Base-by-base conservation (phyloP, 495 filamentous ascomycete genomes). In the Neurospora intermedia region DNA sequence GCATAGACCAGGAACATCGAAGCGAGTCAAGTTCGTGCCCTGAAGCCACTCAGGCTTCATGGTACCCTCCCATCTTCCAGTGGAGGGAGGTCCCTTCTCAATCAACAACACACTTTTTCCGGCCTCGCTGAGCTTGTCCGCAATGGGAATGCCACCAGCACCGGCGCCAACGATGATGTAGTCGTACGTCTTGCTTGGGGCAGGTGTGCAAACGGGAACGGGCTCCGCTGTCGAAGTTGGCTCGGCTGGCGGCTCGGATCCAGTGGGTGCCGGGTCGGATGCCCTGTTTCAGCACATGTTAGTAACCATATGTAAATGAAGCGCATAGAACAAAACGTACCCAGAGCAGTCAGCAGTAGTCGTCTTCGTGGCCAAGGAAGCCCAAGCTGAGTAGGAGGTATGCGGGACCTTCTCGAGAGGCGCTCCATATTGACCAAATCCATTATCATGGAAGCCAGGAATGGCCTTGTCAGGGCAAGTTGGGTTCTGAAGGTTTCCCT, bases 1-100 rank as follows among this genome's bases (percentile, higher is more conserved):
- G 81, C 88, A 91, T 70, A 93, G 85, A 70, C 92, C 92, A 5
- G 92, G 92, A 11, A 94, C 87, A 77, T 94, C 92, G 76, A 93
- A 92, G 20, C 90, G 85, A 48, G 91, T 93, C 41, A 94, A 82
- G 54, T 88, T 87, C 69, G 89, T 89, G 40, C 88, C 88, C 41
- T 83, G 80, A 23, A 92, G 85, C 86, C 91, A 91, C 16, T 86
- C 84, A 31, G 90, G 89, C 74, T 83, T 85, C 76, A 84, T 76
- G n/a, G 77, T 85, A 66, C 89, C 89, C 46, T 88, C 86, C 82
- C 85, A 89, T 70, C 84, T 80, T 69, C 85, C 88, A 18, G 88
- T 87, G 20, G 87, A 88, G 69, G 88, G 86, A 13, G 88, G 87
- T 27, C 89, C 89, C 74, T 87, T 87, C 81, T 91, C 90, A 73